Evolutionary conservation across 805 yeast species (phyloP).

Genomic region (Ogataea pignaliae): DNA sequence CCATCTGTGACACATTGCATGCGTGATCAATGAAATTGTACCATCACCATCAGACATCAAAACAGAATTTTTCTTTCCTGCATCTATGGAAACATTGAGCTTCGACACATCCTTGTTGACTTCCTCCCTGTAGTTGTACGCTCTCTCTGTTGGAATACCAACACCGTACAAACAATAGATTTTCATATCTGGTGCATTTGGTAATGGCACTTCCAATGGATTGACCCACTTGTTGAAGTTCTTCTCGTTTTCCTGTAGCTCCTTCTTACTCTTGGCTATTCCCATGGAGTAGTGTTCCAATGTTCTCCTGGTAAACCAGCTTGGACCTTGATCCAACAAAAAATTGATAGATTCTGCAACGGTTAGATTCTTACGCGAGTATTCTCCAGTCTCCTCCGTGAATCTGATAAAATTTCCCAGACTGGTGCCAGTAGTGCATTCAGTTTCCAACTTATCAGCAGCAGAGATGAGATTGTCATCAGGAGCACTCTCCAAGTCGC

Average conservation of each 20-base stretch:
- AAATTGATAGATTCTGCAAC: constrained; percentile 64
- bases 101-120: constrained; percentile 45
- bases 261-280: constrained; percentile 52
- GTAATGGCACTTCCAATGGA: constrained; percentile 88
- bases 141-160: constrained; percentile 95
- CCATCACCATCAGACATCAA: constrained; percentile 93
- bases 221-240: constrained; percentile 85
- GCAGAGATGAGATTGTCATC: constrained; percentile 46
- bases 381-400: constrained; percentile 38
- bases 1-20: constrained; percentile 73
- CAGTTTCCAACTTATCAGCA: constrained; percentile 3
- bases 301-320: constrained; percentile 68
- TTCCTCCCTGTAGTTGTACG: constrained; percentile 79
- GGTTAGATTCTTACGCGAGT: constrained; percentile 52
- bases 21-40: constrained; percentile 83
- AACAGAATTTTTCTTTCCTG: constrained; percentile 63
- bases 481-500: constrained; percentile 61
- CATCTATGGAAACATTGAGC: constrained; percentile 68
- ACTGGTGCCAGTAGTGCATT: constrained; percentile 32
- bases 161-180: constrained; percentile 90
- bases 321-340: constrained; percentile 61
- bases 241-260: constrained; percentile 62
- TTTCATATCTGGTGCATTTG: constrained; percentile 90
- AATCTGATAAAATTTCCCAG: constrained; percentile 76
- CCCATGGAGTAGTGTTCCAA: constrained; percentile 76